Base-by-base conservation (phyloP, 345 rosid species). In the Gossypium rotundifolium region DNA sequence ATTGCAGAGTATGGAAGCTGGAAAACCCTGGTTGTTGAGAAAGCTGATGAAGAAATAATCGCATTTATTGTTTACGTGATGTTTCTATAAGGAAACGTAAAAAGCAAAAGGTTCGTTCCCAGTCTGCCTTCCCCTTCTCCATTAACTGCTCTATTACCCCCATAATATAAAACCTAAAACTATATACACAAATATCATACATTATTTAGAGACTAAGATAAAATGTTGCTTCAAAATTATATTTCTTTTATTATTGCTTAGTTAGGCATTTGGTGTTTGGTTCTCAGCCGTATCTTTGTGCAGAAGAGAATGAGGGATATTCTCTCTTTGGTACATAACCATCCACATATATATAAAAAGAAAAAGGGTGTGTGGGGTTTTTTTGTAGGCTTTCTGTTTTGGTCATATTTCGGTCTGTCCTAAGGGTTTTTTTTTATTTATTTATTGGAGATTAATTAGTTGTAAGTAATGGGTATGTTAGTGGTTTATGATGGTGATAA, bases 61-160 rank as follows among this genome's bases (percentile, higher is more conserved):
- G 33, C 63, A 65, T 62, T 75, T 49, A 74, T 74, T 77, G 83
- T 48, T 48, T 64, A 51, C 40, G 60, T 11, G 71, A 52, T 46
- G 42, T 44, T 70, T 40, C 62, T 38, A 11, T 54, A 72, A 62
- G 64, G 66, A 51, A 71, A 58, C 65, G 76, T 71, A 72, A 74
- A 33, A 73, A 78, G 78, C 74, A 68, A 67, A 52, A 72, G 77
- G 69, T 78, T 78, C 18, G 77, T 66, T 75, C 57, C 64, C 52
- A 33, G 52, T 18, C 42, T 46, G 9, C 1, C 23, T 11, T 5
- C 3, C 54, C 22, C 27, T 13, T 22, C 68, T 25, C 22, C 29
- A 48, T 20, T 78, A 46, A 67, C 77, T 59, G 9, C 52, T 53
- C 9, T 12, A 18, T 33, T 9, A 10, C 20, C 22, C 25, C 7